Percentiles rank a stretch among this genome's conserved stretches.
These are phyloP conservation scores for Smittium mucronatum DNA, from an alignment of 371 early-diverging fungal species.

Conservation along the genomic window DNA sequence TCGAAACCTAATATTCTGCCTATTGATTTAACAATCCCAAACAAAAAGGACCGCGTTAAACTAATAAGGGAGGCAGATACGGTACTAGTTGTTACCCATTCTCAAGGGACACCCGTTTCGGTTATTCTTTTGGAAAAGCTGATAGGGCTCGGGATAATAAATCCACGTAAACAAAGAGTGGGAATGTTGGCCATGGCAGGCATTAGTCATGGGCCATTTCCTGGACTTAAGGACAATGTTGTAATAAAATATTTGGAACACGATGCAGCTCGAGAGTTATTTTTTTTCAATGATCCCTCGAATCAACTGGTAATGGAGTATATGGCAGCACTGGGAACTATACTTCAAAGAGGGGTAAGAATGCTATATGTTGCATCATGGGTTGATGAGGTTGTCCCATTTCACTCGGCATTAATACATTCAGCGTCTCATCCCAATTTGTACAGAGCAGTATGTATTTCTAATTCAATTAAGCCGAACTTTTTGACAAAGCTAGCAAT, in stretches of 20 bases:
- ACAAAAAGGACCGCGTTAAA: constrained; percentile 16
- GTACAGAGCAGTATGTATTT: constrained; percentile 75
- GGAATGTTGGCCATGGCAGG: constrained; percentile 84
- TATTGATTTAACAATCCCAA: constrained; percentile 13
- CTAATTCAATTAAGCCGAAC: constrained; percentile 54
- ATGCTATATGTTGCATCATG: constrained; percentile 53
- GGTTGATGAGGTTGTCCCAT: constrained; percentile 90
- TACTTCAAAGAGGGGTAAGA: constrained; percentile 52
- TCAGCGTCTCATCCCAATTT: constrained; percentile 74
- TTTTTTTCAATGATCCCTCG: constrained; percentile 73
- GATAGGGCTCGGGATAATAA: constrained; percentile 47
- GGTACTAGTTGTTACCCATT: constrained; percentile 75
- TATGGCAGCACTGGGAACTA: constrained; percentile 46
- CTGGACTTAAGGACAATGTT: constrained; percentile 57
- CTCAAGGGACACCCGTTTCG: constrained; percentile 84
- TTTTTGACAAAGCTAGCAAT: constrained; percentile 71
- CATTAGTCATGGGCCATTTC: constrained; percentile 79
- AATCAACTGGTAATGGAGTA: constrained; percentile 48
- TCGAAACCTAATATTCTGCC: not conserved
- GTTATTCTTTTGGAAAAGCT: constrained; percentile 55
- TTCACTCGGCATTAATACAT: constrained; percentile 78
- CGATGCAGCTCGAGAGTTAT: constrained; percentile 70
- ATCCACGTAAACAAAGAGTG: constrained; percentile 46
- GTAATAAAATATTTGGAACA: constrained; percentile 79
- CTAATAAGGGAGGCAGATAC: constrained; percentile 45